Percentiles rank a stretch among this genome's conserved stretches.
phyloP scores from a whole-genome alignment of 371 early-diverging fungal species.

The Mucor sp. region DNA sequence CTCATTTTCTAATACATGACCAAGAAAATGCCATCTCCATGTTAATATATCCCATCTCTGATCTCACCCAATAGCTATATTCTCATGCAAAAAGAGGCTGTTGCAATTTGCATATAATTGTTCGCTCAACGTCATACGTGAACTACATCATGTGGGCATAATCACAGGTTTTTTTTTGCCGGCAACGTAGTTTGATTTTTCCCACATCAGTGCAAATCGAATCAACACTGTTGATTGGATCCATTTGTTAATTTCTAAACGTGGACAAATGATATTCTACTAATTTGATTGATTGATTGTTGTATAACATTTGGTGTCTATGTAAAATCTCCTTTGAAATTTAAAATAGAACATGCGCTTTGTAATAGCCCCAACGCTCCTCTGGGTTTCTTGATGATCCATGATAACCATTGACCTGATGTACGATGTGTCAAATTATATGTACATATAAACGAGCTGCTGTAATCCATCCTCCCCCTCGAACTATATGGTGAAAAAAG shows the following conservation, averaged over 20 bases:
- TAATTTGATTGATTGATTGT: not conserved
- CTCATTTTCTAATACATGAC: too few species aligned
- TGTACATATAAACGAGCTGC: too few species aligned
- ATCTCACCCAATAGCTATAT: not conserved
- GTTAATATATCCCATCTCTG: not conserved
- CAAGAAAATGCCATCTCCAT: too few species aligned
- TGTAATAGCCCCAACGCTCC: too few species aligned
- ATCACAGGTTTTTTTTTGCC: not conserved
- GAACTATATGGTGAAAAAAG: too few species aligned
- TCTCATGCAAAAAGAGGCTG: not conserved
- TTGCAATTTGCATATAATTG: not conserved
- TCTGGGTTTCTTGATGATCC: too few species aligned
- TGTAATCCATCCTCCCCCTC: too few species aligned
- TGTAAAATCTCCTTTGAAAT: not conserved
- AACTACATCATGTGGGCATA: not conserved
- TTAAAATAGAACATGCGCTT: too few species aligned
- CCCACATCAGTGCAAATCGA: not conserved
- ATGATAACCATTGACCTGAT: too few species aligned
- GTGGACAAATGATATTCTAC: constrained; percentile 6
- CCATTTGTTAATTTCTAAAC: not conserved
- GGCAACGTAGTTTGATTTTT: not conserved
- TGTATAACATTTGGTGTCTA: not conserved
- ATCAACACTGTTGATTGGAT: not conserved
- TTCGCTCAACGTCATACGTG: not conserved
- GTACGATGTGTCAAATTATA: too few species aligned